Evolutionary conservation across 495 filamentous ascomycete species (phyloP).

Genomic region (Elasticomyces elasticus): DNA sequence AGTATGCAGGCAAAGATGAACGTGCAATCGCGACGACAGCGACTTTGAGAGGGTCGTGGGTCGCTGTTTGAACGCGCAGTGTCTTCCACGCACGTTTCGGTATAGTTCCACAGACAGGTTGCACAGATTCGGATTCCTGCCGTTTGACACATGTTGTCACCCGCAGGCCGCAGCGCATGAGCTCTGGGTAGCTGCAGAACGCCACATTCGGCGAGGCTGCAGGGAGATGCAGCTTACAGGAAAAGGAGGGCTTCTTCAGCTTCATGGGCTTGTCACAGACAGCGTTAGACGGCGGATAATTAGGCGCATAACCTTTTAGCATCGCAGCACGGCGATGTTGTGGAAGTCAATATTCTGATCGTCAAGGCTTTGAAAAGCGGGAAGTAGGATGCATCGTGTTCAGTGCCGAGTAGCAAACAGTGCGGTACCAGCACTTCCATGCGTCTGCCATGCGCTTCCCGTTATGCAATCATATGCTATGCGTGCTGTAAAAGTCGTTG

Average conservation of each 20-base stretch:
- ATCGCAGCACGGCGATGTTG: background rate
- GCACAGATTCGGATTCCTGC: constrained; percentile 9
- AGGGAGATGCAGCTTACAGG: background rate
- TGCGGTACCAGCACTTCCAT: background rate
- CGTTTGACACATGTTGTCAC: constrained; percentile 12
- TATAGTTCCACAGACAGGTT: background rate
- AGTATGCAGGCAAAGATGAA: background rate
- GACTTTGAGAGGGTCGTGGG: background rate
- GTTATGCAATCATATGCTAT: constrained; percentile 2
- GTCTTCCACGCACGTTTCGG: background rate
- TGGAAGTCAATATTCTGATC: background rate
- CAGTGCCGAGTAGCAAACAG: background rate
- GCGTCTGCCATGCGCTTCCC: background rate
- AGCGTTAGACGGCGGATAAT: too few species aligned
- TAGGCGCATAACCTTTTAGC: too few species aligned
- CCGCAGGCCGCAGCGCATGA: background rate
- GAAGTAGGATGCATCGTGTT: too few species aligned
- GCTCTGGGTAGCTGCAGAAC: background rate
- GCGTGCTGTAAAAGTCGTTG: constrained; percentile 2
- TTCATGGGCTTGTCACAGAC: too few species aligned
- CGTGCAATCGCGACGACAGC: background rate
- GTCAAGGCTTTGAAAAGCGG: too few species aligned
- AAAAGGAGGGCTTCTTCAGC: background rate
- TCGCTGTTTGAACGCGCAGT: background rate
- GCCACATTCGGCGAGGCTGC: background rate